Base-by-base conservation (phyloP, 352 stramenopile genomes). In the Pythium insidiosum region DNA sequence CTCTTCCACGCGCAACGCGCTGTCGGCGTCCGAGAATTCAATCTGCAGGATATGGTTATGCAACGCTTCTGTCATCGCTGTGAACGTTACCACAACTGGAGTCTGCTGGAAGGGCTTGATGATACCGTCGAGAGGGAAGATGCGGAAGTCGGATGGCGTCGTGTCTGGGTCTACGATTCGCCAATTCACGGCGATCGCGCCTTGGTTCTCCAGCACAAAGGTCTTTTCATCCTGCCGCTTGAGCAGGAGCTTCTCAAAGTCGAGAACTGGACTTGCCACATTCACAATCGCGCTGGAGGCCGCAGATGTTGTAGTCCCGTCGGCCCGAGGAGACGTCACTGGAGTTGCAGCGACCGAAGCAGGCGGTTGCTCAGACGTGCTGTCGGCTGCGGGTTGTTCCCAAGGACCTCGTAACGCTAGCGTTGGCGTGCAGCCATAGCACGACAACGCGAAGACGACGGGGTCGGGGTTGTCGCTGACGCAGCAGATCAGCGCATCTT, bases 171-270 rank as follows among this genome's bases (percentile, higher is more conserved):
- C 35, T 20, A 19, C 18, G 10, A 94, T 36, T 19, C 63, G 53
- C 88, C 89, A 97, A 0, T 43, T 41, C 16, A 97, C 68, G 4
- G 73, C 56, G 21, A 97, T 64, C 9, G 73, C 57, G 6, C 66
- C 88, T 0, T 70, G 53, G 41, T 98, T 98, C 35, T 78, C 74
- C 1, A 98, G 47, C 22, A 71, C 76, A 48, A 98, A 95, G 3
- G 63, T 78, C 28, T 87, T 89, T 35, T 90, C 84, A 26, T 97
- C 86, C 33, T 81, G 63, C 0, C 81, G 75, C 36, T 84, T 81
- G 19, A 97, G 57, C n/a, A 98, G 56, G 26, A 97, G 48, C 22
- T 95, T 69, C 40, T 96, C 89, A 33, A 98, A 98, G 49, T 97
- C 83, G 16, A 98, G 54, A 0, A 86, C 40, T 2, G 63, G 63